Evolutionary conservation across 2,329 filamentous ascomycete genomes (phyloP), one percentile per base, ranked within the genome.

Genomic region (Microsporum canis): DNA sequence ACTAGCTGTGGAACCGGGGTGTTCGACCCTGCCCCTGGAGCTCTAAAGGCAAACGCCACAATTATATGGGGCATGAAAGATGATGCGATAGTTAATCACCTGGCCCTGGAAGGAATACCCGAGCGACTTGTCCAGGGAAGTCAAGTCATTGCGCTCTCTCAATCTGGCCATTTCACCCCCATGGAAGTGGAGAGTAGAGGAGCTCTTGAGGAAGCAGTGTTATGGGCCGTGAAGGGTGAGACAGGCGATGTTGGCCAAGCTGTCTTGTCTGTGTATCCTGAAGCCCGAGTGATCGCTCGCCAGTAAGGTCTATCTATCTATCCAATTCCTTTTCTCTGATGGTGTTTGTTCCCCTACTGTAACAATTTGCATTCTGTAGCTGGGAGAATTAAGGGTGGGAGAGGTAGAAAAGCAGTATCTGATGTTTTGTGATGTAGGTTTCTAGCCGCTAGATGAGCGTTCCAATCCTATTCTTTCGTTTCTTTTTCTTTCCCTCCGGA

Each of bases 31-130:
- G 75, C 72, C 0, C 75, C 75, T 2, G 80, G 80, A 2, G 70
- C 74, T 2, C 69, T 84, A 27, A 79, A 78, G 62, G 80, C 79
- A 8, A 77, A 77, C 17, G 73, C 79, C 12, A 83, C 81, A 4
- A 68, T 84, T 17, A 63, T 85, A 45, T 82, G 80, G 72, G 82
- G 82, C 1, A 70, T 78, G 65, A 66, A 74, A 27, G 82, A 85
- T 66, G 66, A 72, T 8, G 82, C 81, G 4, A 75, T 84, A 41
- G 77, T 81, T 57, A 70, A 69, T 47, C 69, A 72, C 10, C 69
- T 84, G 33, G 77, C 74, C 31, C 68, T 84, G 31, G 78, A 82
- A 59, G 81, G 81, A 0, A 76, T 83, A 29, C 73, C 73, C 0
- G 79, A 81, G 59, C 82, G 80, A 64, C 73, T 84, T 17, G 71